Conservation (phyloP, 2,329 filamentous ascomycete species). For the Xenosphaeropsis pyriputrescens region DNA sequence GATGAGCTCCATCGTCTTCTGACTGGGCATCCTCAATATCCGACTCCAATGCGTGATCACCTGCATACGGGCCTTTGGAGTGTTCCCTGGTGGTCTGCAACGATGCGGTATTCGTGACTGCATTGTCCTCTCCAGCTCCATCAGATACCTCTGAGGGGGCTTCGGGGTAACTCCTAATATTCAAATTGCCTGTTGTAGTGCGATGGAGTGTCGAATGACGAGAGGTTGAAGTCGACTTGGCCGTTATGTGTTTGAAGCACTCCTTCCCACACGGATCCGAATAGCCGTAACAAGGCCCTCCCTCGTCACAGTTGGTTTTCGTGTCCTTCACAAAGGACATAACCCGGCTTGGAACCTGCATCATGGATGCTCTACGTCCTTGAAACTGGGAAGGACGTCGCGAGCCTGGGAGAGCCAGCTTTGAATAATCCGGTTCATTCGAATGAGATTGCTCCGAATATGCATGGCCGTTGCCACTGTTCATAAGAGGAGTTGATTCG, state of each 20-base stretch:
- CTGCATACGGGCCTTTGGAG: not conserved
- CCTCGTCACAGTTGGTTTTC: slow-evolving; percentile 45
- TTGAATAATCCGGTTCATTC: not conserved
- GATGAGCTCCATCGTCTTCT: slow-evolving; percentile 33
- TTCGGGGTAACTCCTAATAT: not conserved
- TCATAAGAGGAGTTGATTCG: slow-evolving; percentile 15
- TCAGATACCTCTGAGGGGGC: not conserved
- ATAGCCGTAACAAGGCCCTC: slow-evolving; percentile 47
- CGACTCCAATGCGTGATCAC: slow-evolving; percentile 1
- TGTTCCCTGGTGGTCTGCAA: not conserved
- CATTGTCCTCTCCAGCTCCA: not conserved
- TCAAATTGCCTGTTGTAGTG: not conserved
- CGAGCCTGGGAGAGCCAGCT: not conserved
- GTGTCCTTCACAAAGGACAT: slow-evolving; percentile 52
- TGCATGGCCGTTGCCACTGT: slow-evolving; percentile 4
- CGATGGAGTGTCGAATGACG: slow-evolving; percentile 16
- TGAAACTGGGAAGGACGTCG: slow-evolving; percentile 4
- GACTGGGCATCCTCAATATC: slow-evolving; percentile 14
- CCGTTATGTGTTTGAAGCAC: slow-evolving; percentile 38
- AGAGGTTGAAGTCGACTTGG: slow-evolving; percentile 14
- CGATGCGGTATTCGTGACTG: not conserved
- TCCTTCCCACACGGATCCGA: slow-evolving; percentile 51
- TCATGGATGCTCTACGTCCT: slow-evolving; percentile 36
- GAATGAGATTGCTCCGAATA: not conserved
- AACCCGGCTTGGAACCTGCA: slow-evolving; percentile 37